Evolutionary conservation across 192 early-diverging fungal genomes (phyloP).

Genomic region (Coemansia sp.): DNA sequence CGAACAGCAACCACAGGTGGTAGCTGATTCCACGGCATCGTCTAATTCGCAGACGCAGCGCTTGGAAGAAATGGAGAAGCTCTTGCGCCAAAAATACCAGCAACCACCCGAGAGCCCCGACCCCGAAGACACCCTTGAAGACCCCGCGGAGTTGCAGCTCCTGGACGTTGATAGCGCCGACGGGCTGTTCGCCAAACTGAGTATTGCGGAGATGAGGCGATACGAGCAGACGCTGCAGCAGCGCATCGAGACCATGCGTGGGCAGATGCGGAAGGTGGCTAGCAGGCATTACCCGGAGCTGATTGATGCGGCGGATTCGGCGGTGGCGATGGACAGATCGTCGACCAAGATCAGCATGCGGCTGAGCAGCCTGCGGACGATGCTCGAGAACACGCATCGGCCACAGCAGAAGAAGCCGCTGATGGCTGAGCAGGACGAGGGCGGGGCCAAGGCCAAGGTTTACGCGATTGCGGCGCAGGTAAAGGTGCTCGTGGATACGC

Average conservation of each 20-base stretch:
- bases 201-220: conserved; percentile 35
- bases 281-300: conserved; percentile 44
- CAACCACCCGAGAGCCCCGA: not conserved
- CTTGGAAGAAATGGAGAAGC: not conserved
- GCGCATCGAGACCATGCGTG: conserved; percentile 23
- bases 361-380: conserved; percentile 10
- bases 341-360: conserved; percentile 18
- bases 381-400: conserved; percentile 16
- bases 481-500: conserved; percentile 46
- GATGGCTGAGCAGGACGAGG: not conserved
- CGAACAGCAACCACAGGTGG: not conserved
- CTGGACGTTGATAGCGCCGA: conserved; percentile 13
- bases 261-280: conserved; percentile 34
- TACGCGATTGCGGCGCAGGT: conserved; percentile 48
- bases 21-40: not conserved
- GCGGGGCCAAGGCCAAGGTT: conserved; percentile 1
- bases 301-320: conserved; percentile 42
- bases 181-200: conserved; percentile 27
- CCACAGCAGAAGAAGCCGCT: not conserved
- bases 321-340: conserved; percentile 32
- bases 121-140: not conserved
- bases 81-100: not conserved
- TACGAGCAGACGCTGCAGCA: conserved; percentile 30
- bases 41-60: not conserved
- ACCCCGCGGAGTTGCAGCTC: not conserved